phyloP scores from a whole-genome alignment of 345 rosid species.

The Eucalyptus erythrocorys region DNA sequence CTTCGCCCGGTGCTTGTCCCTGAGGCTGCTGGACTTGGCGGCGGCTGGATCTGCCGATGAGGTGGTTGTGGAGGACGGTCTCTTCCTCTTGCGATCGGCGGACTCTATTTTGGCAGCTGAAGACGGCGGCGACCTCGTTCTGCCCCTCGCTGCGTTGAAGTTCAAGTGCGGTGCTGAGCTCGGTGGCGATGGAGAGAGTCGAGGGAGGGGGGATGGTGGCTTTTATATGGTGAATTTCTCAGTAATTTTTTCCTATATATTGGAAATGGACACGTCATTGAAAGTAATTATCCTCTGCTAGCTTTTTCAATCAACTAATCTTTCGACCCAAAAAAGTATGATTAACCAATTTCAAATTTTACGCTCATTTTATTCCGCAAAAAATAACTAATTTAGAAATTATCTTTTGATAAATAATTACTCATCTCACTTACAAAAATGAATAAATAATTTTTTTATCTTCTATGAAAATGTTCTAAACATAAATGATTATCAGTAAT shows the following conservation, averaged over 20 bases:
- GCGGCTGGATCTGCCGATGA: constrained; percentile 26
- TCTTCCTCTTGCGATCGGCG: constrained; percentile 48
- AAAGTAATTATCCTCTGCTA: rapidly evolving
- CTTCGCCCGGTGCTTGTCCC: constrained; percentile 9
- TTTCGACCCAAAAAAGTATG: background rate
- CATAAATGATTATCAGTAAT: too few relatives aligned
- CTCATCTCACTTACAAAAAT: too few relatives aligned
- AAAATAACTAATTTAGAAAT: rapidly evolving
- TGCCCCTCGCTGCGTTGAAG: background rate
- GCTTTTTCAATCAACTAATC: background rate
- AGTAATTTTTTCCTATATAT: rapidly evolving
- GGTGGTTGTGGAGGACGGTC: constrained; percentile 4
- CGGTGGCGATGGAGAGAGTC: background rate
- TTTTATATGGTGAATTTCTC: background rate
- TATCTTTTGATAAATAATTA: too few relatives aligned
- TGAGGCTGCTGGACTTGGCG: background rate
- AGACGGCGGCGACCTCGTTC: background rate
- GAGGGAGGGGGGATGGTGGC: background rate
- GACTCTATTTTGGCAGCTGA: constrained; percentile 29
- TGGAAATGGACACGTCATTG: background rate
- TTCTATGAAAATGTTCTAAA: too few relatives aligned
- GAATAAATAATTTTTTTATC: too few relatives aligned
- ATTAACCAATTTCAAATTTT: rapidly evolving
- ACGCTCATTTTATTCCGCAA: rapidly evolving
- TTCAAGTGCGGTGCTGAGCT: background rate